phyloP scores from a whole-genome alignment of 345 rosid species.

The Abelmoschus esculentus region DNA sequence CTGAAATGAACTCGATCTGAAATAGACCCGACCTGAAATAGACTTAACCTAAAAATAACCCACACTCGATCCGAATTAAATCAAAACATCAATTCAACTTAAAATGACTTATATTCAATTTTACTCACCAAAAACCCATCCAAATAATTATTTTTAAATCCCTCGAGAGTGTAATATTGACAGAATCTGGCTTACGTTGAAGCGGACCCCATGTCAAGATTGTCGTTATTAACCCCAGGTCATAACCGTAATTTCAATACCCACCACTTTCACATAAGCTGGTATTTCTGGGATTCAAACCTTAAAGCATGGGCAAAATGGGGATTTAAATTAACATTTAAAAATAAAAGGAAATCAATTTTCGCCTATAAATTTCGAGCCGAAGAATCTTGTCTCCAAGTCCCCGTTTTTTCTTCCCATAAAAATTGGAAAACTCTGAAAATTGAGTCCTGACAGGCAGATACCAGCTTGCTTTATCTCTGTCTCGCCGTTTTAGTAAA shows the following conservation, averaged over 20 bases:
- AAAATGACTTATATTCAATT: too few species aligned
- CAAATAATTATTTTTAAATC: too few species aligned
- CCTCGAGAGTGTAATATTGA: background rate
- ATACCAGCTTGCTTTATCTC: background rate
- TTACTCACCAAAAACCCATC: too few species aligned
- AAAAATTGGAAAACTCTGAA: too few species aligned
- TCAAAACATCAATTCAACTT: too few species aligned
- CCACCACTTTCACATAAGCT: background rate
- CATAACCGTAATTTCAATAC: background rate
- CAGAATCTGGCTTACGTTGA: background rate
- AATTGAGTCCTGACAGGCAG: background rate
- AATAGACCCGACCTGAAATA: too few species aligned
- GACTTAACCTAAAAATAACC: too few species aligned
- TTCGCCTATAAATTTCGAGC: conserved; percentile 14
- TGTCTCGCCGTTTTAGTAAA: background rate
- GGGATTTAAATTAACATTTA: background rate
- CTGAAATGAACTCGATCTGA: too few species aligned
- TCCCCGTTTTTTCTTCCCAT: background rate
- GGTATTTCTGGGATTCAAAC: background rate
- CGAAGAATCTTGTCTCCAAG: conserved; percentile 2
- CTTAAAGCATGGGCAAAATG: background rate
- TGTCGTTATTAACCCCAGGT: conserved; percentile 4
- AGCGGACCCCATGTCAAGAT: background rate
- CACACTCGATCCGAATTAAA: too few species aligned
- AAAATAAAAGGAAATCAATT: background rate